phyloP scores from a whole-genome alignment of 2,329 filamentous ascomycete species.

The Monosporascus sp. region DNA sequence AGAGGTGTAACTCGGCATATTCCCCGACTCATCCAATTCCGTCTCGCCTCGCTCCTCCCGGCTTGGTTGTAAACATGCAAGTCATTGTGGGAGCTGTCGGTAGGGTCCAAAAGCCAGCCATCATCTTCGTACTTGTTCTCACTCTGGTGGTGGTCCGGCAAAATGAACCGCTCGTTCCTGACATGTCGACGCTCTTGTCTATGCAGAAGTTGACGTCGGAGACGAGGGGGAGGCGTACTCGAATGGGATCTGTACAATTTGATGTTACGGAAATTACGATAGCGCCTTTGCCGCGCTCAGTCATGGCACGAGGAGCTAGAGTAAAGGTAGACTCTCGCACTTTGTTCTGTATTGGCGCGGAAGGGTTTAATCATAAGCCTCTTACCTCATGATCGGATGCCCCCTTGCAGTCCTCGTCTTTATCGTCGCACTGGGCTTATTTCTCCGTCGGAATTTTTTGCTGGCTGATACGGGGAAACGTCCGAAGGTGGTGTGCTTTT shows the following conservation, averaged over 20 bases:
- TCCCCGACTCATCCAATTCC: conserved; percentile 35
- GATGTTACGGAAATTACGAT: conserved; percentile 27
- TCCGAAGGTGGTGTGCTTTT: neutral
- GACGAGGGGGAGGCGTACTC: conserved; percentile 29
- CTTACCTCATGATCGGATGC: neutral
- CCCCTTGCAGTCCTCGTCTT: conserved; percentile 6
- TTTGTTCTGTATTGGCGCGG: conserved; percentile 14
- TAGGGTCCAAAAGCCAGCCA: conserved; percentile 44
- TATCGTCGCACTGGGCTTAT: conserved; percentile 10
- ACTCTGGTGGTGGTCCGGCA: conserved; percentile 21
- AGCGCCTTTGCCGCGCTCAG: conserved; percentile 20
- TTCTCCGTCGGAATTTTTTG: neutral
- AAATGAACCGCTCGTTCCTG: conserved; percentile 19
- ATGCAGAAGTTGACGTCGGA: conserved; percentile 27
- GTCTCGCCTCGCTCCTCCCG: conserved; percentile 37
- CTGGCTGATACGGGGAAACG: neutral
- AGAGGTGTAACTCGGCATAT: conserved; percentile 33
- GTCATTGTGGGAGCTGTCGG: conserved; percentile 50
- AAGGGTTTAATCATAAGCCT: conserved; percentile 2
- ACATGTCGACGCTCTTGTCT: conserved; percentile 13
- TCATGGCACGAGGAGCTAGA: conserved; percentile 13
- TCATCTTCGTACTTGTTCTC: conserved; percentile 24
- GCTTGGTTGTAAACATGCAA: conserved; percentile 55
- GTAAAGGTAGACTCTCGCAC: conserved; percentile 9
- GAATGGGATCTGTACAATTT: conserved; percentile 34